Conservation (phyloP, 192 early-diverging fungal species). For the Coemansia nantahalensis region DNA sequence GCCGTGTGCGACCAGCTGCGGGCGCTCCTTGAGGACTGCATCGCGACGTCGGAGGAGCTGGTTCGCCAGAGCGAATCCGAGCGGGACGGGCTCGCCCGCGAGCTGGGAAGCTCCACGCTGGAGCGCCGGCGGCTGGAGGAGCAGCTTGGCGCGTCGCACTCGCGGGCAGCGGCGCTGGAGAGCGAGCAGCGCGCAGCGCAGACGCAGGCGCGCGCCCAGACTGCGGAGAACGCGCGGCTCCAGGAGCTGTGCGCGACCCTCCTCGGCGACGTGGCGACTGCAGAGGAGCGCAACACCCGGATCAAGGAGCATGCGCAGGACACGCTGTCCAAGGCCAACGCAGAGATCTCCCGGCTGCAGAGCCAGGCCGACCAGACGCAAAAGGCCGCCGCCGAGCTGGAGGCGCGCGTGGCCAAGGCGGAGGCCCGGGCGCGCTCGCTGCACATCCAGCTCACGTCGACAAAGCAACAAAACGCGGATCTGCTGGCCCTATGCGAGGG, state of each 20-base stretch:
- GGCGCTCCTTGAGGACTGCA: slow-evolving; percentile 33
- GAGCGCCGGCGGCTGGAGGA: slow-evolving; percentile 31
- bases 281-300: slow-evolving; percentile 33
- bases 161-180: slow-evolving; percentile 1
- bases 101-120: slow-evolving; percentile 30
- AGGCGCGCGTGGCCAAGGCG: slow-evolving; percentile 8
- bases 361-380: background rate
- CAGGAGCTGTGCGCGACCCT: slow-evolving; percentile 15
- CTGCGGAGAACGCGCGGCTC: slow-evolving; percentile 23
- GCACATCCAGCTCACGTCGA: slow-evolving; percentile 36
- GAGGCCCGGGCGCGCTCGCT: slow-evolving; percentile 23
- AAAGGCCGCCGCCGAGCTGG: slow-evolving; percentile 5
- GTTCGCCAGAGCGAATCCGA: slow-evolving; percentile 27
- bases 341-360: slow-evolving; percentile 30
- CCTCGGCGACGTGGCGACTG: slow-evolving; percentile 33
- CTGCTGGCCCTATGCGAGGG: slow-evolving; percentile 34
- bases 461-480: slow-evolving; percentile 21
- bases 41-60: slow-evolving; percentile 25
- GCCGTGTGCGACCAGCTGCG: slow-evolving; percentile 28
- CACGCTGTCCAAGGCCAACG: slow-evolving; percentile 37
- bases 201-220: slow-evolving; percentile 8
- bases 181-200: slow-evolving; percentile 19
- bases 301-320: slow-evolving; percentile 45
- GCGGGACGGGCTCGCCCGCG: slow-evolving; percentile 23
- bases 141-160: slow-evolving; percentile 8